phyloP scores from a whole-genome alignment of 345 rosid genomes.

The Rhodamnia rubescens region DNA sequence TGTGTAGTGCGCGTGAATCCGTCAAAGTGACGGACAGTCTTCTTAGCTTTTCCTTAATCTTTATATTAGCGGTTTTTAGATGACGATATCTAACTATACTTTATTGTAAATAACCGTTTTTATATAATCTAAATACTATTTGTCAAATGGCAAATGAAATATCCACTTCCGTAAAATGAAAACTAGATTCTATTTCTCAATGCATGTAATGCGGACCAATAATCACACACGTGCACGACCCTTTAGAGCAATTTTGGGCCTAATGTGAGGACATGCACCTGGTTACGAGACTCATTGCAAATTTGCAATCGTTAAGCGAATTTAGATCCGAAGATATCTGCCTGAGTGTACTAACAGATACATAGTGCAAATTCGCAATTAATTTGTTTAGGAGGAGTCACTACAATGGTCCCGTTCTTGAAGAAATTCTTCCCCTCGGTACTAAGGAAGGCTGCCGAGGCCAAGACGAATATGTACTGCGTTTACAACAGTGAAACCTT shows the following conservation, averaged over 20 bases:
- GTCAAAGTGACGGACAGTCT: too few relatives aligned
- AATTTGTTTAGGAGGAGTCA: slow-evolving; percentile 59
- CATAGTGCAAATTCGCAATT: not conserved
- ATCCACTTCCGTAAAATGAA: not conserved
- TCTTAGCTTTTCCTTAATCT: too few relatives aligned
- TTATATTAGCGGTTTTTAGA: not conserved
- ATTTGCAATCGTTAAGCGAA: not conserved
- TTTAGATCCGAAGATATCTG: not conserved
- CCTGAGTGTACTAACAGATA: not conserved
- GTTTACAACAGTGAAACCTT: slow-evolving; percentile 48
- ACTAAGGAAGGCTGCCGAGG: slow-evolving; percentile 31
- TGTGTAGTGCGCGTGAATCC: too few relatives aligned
- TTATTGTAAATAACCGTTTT: not conserved
- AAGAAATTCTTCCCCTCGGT: slow-evolving; percentile 65
- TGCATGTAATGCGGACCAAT: not conserved
- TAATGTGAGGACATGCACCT: not conserved
- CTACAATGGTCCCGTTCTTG: slow-evolving; percentile 79
- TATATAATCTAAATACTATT: not conserved
- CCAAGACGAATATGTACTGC: slow-evolving; percentile 54
- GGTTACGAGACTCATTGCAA: not conserved
- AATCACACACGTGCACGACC: not conserved
- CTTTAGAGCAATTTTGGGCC: not conserved
- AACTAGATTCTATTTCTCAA: not conserved
- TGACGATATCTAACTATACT: not conserved
- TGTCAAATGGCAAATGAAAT: not conserved